These are phyloP conservation scores for Plectranthus barbatus DNA, from an alignment of 257 asterid genomes.

Conservation along the genomic window DNA sequence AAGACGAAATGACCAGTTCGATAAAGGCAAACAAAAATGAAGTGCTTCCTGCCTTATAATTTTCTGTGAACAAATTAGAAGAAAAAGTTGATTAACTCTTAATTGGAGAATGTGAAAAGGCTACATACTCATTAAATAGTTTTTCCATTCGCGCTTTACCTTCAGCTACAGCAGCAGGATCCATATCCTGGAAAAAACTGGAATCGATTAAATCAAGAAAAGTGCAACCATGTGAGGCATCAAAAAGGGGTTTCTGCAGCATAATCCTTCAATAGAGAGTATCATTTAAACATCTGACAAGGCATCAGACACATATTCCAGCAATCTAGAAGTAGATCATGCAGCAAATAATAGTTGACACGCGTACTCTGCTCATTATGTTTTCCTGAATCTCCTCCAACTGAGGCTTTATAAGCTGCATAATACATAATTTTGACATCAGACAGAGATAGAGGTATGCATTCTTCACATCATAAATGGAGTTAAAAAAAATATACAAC, in stretches of 20 bases:
- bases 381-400: slow-evolving; percentile 70
- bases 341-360: slow-evolving; percentile 11
- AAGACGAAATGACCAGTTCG: neutral
- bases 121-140: slow-evolving; percentile 60
- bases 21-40: neutral
- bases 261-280: neutral
- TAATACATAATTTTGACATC: slow-evolving; percentile 8
- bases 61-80: neutral
- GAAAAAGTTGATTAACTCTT: neutral
- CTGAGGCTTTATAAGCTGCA: slow-evolving; percentile 73
- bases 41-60: neutral
- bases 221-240: neutral
- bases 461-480: neutral
- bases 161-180: slow-evolving; percentile 70
- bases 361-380: slow-evolving; percentile 54
- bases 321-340: neutral
- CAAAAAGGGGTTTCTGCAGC: neutral
- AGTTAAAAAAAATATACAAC: neutral
- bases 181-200: slow-evolving; percentile 49
- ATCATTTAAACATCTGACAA: neutral
- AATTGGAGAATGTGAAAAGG: slow-evolving; percentile 15
- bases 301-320: neutral
- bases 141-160: slow-evolving; percentile 52
- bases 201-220: slow-evolving; percentile 3
- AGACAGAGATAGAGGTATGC: neutral